Percentiles rank a stretch among this genome's conserved stretches.
These are phyloP conservation scores for Candida arabinofermentans DNA, from an alignment of 805 yeast species.

Conservation along the genomic window DNA sequence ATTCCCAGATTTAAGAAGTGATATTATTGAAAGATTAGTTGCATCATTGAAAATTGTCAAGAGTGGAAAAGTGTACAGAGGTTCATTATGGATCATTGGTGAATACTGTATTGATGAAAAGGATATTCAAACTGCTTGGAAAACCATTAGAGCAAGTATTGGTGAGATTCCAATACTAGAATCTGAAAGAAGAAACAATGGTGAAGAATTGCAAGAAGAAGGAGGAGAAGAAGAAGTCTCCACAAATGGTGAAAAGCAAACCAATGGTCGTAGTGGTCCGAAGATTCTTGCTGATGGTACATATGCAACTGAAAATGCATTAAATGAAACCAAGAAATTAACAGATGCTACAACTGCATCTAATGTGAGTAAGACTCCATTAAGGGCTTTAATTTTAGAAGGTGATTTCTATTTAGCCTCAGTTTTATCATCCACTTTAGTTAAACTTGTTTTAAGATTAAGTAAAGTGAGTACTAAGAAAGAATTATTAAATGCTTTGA, in stretches of 20 bases:
- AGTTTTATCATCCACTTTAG: constrained; percentile 80
- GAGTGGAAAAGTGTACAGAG: constrained; percentile 88
- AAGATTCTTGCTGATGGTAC: constrained; percentile 97
- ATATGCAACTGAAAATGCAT: constrained; percentile 90
- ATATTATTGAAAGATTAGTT: constrained; percentile 62
- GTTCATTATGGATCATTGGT: constrained; percentile 94
- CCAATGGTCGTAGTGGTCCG: constrained; percentile 52
- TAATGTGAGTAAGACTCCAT: constrained; percentile 48
- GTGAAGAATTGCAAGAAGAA: constrained; percentile 18
- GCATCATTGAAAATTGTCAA: constrained; percentile 60
- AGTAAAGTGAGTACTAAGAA: constrained; percentile 48
- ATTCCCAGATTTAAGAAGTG: constrained; percentile 71
- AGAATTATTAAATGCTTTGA: constrained; percentile 70
- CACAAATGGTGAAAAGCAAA: constrained; percentile 14
- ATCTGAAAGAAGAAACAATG: constrained; percentile 50
- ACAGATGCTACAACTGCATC: constrained; percentile 28
- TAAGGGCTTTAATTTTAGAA: constrained; percentile 73
- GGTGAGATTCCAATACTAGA: constrained; percentile 91
- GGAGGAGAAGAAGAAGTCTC: constrained; percentile 27
- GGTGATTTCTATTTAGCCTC: constrained; percentile 93
- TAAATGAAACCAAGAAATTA: constrained; percentile 40
- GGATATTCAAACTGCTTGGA: constrained; percentile 83
- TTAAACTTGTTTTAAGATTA: constrained; percentile 80
- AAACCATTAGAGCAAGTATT: constrained; percentile 69
- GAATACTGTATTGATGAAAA: constrained; percentile 74